A percentile compares a stretch with the other conserved stretches of the same genome.
Evolutionary conservation across 179 eudicot species (phyloP).

Genomic region (Spinacia oleracea): DNA sequence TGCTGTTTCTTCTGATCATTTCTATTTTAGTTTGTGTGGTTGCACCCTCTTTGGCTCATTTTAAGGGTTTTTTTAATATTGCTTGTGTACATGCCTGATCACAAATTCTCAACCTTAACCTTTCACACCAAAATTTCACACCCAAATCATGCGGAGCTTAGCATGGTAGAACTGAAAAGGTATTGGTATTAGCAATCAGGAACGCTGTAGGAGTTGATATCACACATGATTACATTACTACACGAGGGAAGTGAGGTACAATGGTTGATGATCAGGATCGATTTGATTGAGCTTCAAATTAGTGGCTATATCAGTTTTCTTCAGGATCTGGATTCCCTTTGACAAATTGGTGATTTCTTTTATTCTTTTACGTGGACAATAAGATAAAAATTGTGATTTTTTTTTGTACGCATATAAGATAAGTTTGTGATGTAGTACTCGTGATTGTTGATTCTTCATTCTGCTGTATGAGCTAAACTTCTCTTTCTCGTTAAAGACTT

Average conservation of each 20-base stretch:
- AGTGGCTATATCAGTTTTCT: background rate
- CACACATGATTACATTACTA: no score
- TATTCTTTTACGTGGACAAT: no score
- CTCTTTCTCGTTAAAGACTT: background rate
- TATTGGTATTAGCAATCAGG: no score
- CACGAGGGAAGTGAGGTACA: background rate
- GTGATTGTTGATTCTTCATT: background rate
- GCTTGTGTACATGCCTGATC: background rate
- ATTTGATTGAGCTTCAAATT: background rate
- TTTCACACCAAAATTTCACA: no score
- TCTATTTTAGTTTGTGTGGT: background rate
- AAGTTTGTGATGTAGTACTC: background rate
- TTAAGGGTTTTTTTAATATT: background rate
- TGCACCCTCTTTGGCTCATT: background rate
- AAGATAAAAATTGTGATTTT: no score
- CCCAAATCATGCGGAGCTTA: no score
- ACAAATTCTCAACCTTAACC: background rate
- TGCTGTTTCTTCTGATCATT: background rate
- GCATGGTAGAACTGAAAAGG: no score
- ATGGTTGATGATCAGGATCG: background rate
- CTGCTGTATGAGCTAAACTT: constrained; percentile 1
- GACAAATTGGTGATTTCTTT: no score
- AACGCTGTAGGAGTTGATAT: no score
- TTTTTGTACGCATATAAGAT: no score
- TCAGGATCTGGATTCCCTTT: background rate